Base-by-base conservation (phyloP, 2,329 filamentous ascomycete species). In the Aspergillus quadrilineatus region DNA sequence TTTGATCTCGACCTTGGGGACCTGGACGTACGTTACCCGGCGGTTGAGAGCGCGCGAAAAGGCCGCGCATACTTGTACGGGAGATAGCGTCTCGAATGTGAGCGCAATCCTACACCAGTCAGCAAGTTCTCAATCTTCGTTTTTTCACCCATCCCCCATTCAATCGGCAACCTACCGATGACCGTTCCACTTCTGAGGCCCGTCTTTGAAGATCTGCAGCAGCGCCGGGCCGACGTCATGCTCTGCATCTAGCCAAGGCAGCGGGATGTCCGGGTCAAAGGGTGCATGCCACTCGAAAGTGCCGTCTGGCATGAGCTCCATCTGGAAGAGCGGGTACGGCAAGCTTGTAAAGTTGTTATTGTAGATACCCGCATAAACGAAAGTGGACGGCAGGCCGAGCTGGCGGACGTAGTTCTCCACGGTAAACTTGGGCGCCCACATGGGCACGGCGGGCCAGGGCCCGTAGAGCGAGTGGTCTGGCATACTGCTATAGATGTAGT, bases 301-400 rank as follows among this genome's bases (percentile, higher is more conserved):
- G 15, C 90, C 92, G 66, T 97, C 91, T 1, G 80, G 74, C 73
- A 91, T 87, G 46, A 96, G 79, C 61, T 95, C 91, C 89, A 97
- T 96, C 76, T 92, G 94, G 78, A 97, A 97, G 4, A 97, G 82
- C 1, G 94, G 94, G 69, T 96, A 97, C 1, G 86, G 86, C 32
- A 97, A 81, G 46, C 90, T 94, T 30, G 93, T 97, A 76, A 97
- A 99, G 73, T 99, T 97, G 77, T 97, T 97, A 81, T 97, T 96
- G 80, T 97, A 99, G 67, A 97, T 97, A 58, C 93, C 94, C 8
- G 92, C 91, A 75, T 97, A 97, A 63, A 97, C 88, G 73, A 96
- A 97, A 0, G 93, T 97, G 1, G 92, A 87, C 0, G 90, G 90
- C 9, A 97, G 80, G 8, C 87, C 87, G 41, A 96, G 84, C 70